A percentile compares a stretch with the other conserved stretches of the same genome.
These are phyloP conservation scores for Diospyros lotus DNA, from an alignment of 148 eudicot genomes.

Conservation along the genomic window DNA sequence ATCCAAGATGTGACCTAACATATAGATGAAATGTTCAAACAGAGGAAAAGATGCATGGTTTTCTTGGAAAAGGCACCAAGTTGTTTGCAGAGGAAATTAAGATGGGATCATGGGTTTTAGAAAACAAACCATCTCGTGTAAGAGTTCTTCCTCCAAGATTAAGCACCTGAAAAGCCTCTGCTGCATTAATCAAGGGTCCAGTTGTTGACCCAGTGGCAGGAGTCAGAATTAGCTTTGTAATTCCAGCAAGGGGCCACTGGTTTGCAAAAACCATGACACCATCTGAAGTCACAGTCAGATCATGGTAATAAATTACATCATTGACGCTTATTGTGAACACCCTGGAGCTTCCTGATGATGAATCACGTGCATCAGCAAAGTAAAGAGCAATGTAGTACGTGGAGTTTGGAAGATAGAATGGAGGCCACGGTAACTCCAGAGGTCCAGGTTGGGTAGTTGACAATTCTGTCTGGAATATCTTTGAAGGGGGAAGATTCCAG, in stretches of 20 bases:
- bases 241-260: slow-evolving; percentile 80
- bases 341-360: slow-evolving; percentile 42
- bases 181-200: slow-evolving; percentile 82
- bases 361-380: slow-evolving; percentile 60
- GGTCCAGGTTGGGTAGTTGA: slow-evolving; percentile 32
- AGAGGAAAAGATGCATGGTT: not conserved
- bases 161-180: slow-evolving; percentile 63
- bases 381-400: slow-evolving; percentile 77
- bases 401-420: slow-evolving; percentile 47
- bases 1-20: slow-evolving; percentile 5
- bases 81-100: not conserved
- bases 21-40: not conserved
- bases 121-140: slow-evolving; percentile 62
- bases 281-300: slow-evolving; percentile 51
- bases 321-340: slow-evolving; percentile 60
- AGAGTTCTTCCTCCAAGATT: slow-evolving; percentile 60
- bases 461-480: slow-evolving; percentile 64
- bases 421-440: slow-evolving; percentile 73
- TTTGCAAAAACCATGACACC: slow-evolving; percentile 74
- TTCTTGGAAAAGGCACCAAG: not conserved
- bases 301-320: slow-evolving; percentile 41
- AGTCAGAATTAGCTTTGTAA: slow-evolving; percentile 52
- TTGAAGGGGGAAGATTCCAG: slow-evolving; percentile 83
- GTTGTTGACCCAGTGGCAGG: slow-evolving; percentile 56
- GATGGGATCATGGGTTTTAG: not conserved